phyloP scores from a whole-genome alignment of 441 rosid species.

The Raphanus hybrid region DNA sequence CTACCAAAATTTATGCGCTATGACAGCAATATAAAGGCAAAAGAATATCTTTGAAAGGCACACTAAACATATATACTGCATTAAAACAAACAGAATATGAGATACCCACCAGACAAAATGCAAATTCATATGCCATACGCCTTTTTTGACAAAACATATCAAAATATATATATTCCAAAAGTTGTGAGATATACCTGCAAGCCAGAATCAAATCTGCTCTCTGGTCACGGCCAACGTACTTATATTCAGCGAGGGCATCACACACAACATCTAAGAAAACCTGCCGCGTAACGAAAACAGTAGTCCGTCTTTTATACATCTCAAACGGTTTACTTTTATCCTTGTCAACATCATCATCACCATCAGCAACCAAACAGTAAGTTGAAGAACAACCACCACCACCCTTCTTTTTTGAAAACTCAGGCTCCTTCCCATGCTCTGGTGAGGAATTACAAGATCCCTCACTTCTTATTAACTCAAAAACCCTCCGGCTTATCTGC shows the following conservation, averaged over 20 bases:
- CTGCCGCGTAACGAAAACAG: slow-evolving; percentile 74
- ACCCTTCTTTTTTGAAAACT: slow-evolving; percentile 42
- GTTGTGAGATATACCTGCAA: slow-evolving; percentile 69
- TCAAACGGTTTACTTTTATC: slow-evolving; percentile 69
- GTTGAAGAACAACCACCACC: slow-evolving; percentile 18
- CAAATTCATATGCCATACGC: slow-evolving; percentile 22
- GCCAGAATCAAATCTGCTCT: slow-evolving; percentile 94
- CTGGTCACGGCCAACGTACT: slow-evolving; percentile 93
- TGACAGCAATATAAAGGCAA: slow-evolving; percentile 7
- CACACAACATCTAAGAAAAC: slow-evolving; percentile 82
- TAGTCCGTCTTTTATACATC: slow-evolving; percentile 89
- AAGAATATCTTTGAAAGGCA: slow-evolving; percentile 21
- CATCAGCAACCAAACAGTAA: slow-evolving; percentile 32
- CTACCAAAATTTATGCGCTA: background rate
- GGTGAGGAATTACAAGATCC: slow-evolving; percentile 49
- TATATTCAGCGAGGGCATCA: slow-evolving; percentile 79
- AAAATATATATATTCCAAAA: slow-evolving; percentile 7
- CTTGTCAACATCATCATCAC: slow-evolving; percentile 42
- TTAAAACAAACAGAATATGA: slow-evolving; percentile 1
- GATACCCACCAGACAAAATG: slow-evolving; percentile 16
- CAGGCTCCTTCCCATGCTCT: slow-evolving; percentile 50
- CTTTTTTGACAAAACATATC: slow-evolving; percentile 16
- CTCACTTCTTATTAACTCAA: slow-evolving; percentile 70
- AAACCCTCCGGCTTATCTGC: slow-evolving; percentile 91
- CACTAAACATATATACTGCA: slow-evolving; percentile 6